Percentiles rank a stretch among this genome's conserved stretches.
Conservation (phyloP, 2,329 filamentous ascomycete species). For the Pseudocercospora macadamiae region DNA sequence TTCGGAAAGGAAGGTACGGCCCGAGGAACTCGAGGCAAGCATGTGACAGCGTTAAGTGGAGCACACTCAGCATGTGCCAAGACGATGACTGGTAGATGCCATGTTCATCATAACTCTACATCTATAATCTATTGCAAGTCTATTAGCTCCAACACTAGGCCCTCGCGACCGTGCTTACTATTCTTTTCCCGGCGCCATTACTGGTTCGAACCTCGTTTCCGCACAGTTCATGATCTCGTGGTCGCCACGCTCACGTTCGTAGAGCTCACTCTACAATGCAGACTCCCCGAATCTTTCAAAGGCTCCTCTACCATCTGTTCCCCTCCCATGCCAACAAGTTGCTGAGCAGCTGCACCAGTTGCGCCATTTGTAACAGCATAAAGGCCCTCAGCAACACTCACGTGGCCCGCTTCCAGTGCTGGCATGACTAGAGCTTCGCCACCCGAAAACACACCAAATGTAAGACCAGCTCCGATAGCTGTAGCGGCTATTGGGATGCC, state of each 20-base stretch:
- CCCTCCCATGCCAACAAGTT: not conserved
- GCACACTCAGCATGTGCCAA: too few species aligned
- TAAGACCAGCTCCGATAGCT: not conserved
- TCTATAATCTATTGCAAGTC: too few species aligned
- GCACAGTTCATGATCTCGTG: not conserved
- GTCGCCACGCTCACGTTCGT: not conserved
- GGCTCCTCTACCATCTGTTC: not conserved
- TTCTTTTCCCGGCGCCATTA: too few species aligned
- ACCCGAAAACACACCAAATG: not conserved
- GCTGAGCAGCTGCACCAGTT: not conserved
- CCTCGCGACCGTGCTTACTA: too few species aligned
- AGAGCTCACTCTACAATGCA: not conserved
- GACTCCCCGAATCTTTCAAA: not conserved
- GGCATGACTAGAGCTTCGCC: not conserved
- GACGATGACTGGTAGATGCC: too few species aligned
- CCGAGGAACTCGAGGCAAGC: too few species aligned
- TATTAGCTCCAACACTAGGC: too few species aligned
- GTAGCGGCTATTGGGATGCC: constrained; percentile 8
- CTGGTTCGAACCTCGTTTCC: too few species aligned
- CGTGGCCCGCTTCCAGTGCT: not conserved
- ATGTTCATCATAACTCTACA: too few species aligned
- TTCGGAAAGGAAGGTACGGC: too few species aligned
- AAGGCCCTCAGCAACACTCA: not conserved
- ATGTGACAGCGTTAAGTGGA: too few species aligned
- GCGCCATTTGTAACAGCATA: not conserved